A percentile compares a stretch with the other conserved stretches of the same genome.
Evolutionary conservation across 2,329 filamentous ascomycete species (phyloP).

Genomic region (Arthrobotrys conoides): DNA sequence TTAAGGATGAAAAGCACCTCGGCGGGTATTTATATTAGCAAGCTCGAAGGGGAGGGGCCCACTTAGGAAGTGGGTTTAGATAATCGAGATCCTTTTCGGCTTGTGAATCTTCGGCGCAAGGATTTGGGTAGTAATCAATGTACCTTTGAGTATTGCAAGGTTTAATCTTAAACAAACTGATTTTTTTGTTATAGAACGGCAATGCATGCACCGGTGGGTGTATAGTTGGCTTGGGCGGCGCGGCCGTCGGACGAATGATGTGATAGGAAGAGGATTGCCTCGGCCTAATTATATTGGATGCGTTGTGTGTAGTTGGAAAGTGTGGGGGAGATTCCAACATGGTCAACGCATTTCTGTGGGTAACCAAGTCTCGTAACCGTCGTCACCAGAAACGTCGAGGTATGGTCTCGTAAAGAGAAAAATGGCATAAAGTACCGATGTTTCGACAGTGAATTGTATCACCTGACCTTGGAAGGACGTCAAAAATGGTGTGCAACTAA

Average conservation of each 20-base stretch:
- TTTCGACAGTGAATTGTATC: background rate
- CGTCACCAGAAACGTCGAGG: no score
- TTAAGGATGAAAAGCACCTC: background rate
- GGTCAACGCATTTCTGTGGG: conserved; percentile 18
- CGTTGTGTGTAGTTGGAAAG: conserved; percentile 18
- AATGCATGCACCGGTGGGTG: background rate
- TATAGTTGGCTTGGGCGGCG: background rate
- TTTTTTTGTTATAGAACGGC: background rate
- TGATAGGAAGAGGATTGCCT: conserved; percentile 46
- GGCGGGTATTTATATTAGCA: conserved; percentile 20
- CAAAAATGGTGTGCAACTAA: background rate
- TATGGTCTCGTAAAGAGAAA: no score
- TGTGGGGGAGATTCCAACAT: conserved; percentile 21
- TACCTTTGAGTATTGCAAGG: background rate
- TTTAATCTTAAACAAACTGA: background rate
- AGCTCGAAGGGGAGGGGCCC: conserved; percentile 1
- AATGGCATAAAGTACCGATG: background rate
- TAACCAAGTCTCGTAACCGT: no score
- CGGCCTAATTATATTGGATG: conserved; percentile 41
- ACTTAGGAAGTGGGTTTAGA: conserved; percentile 5
- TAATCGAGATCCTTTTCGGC: conserved; percentile 27
- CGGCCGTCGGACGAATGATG: conserved; percentile 28
- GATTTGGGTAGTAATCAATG: background rate
- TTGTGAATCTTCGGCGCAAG: conserved; percentile 22
- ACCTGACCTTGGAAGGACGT: background rate